Conservation (phyloP, 768 basidiomycete species). For the Mycena vulgaris region DNA sequence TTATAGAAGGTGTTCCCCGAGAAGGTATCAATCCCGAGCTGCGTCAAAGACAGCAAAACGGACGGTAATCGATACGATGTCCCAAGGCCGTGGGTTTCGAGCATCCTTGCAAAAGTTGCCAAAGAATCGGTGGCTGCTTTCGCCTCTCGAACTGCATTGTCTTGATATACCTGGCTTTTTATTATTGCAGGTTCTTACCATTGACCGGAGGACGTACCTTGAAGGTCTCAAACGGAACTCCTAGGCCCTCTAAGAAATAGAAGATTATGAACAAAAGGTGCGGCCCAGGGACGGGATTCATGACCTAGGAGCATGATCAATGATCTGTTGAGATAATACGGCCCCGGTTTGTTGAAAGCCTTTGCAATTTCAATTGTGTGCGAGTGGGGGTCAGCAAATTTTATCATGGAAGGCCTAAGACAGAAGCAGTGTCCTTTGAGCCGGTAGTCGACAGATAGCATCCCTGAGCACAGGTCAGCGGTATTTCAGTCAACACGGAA, state of each 20-base stretch:
- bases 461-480: conserved; percentile 49
- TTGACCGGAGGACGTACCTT: conserved; percentile 37
- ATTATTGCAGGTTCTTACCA: neutral
- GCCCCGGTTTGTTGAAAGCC: conserved; percentile 72
- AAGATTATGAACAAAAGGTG: neutral
- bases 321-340: conserved; percentile 73
- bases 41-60: conserved; percentile 64
- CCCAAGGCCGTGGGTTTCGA: conserved; percentile 73
- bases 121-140: conserved; percentile 60
- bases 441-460: conserved; percentile 70
- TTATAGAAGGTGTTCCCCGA: conserved; percentile 63
- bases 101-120: conserved; percentile 59
- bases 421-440: conserved; percentile 65
- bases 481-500: neutral
- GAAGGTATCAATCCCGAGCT: conserved; percentile 58
- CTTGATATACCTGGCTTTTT: conserved; percentile 58
- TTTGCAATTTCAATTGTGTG: conserved; percentile 73
- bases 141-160: conserved; percentile 65
- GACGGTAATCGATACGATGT: conserved; percentile 70
- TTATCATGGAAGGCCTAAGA: conserved; percentile 76
- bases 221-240: conserved; percentile 70
- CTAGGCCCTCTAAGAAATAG: conserved; percentile 64
- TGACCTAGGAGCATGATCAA: conserved; percentile 75
- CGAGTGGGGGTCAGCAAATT: conserved; percentile 69
- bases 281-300: conserved; percentile 29